Percentiles rank a stretch among this genome's conserved stretches.
These are phyloP conservation scores for Ceratocystis harringtonii DNA, from an alignment of 2,329 filamentous ascomycete genomes.

Conservation along the genomic window DNA sequence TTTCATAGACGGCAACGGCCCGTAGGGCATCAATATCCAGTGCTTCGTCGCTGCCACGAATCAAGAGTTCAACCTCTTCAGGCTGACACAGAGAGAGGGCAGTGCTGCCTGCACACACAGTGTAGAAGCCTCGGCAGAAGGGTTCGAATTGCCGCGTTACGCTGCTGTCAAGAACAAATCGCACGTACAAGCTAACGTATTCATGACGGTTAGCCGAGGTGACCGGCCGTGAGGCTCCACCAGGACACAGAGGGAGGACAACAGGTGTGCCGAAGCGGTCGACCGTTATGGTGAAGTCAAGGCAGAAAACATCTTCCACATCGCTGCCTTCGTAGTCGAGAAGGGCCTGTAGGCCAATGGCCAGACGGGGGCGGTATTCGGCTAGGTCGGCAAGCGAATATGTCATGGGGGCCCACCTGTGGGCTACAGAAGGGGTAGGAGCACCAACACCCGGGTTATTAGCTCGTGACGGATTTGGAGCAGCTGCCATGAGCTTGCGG, in stretches of 20 bases:
- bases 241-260: constrained; percentile 55
- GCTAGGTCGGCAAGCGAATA: constrained; percentile 71
- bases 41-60: constrained; percentile 70
- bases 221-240: constrained; percentile 59
- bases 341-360: constrained; percentile 58
- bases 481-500: constrained; percentile 66
- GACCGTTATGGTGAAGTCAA: constrained; percentile 64
- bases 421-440: constrained; percentile 27
- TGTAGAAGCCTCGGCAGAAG: constrained; percentile 88
- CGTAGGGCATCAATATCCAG: constrained; percentile 64
- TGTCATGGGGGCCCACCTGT: constrained; percentile 47
- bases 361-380: constrained; percentile 63
- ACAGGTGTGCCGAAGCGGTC: constrained; percentile 60
- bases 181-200: constrained; percentile 74
- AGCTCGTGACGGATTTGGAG: constrained; percentile 41
- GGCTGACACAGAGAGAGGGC: constrained; percentile 75
- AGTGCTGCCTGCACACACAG: constrained; percentile 67
- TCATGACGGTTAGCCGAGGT: constrained; percentile 74
- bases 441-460: constrained; percentile 25
- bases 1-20: constrained; percentile 67
- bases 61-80: constrained; percentile 79
- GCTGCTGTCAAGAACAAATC: constrained; percentile 62
- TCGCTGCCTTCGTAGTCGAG: constrained; percentile 66
- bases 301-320: constrained; percentile 63
- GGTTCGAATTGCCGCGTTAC: constrained; percentile 77